phyloP scores from a whole-genome alignment of 2,329 filamentous ascomycete species.

The Exophiala oligosperma region DNA sequence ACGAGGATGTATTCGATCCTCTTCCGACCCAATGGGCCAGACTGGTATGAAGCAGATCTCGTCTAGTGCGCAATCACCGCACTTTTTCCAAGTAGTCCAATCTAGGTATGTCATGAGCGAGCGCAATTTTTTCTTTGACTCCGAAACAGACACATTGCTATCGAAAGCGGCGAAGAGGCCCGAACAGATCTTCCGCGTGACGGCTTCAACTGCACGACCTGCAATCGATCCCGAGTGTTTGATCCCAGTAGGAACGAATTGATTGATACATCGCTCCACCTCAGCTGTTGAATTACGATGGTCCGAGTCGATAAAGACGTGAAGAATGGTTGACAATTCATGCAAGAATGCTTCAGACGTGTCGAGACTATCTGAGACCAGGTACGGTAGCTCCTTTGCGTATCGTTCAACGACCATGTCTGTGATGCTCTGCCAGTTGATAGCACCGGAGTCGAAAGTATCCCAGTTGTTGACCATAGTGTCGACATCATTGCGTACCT shows the following conservation, averaged over 20 bases:
- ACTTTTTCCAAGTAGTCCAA: slow-evolving; percentile 63
- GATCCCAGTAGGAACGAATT: slow-evolving; percentile 35
- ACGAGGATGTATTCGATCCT: slow-evolving; percentile 55
- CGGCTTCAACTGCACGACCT: slow-evolving; percentile 32
- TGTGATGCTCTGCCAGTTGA: slow-evolving; percentile 67
- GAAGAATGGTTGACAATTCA: slow-evolving; percentile 34
- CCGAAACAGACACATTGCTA: slow-evolving; percentile 12
- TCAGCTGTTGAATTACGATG: slow-evolving; percentile 32
- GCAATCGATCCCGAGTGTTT: slow-evolving; percentile 26
- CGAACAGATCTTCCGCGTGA: slow-evolving; percentile 36
- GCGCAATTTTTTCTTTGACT: slow-evolving; percentile 29
- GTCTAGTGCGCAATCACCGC: slow-evolving; percentile 49
- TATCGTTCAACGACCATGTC: slow-evolving; percentile 68
- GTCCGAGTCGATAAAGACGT: slow-evolving; percentile 39
- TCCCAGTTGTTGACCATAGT: slow-evolving; percentile 39
- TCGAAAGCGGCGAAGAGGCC: slow-evolving; percentile 32
- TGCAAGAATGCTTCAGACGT: slow-evolving; percentile 30
- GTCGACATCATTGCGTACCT: slow-evolving; percentile 47
- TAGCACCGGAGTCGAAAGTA: slow-evolving; percentile 14
- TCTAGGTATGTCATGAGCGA: slow-evolving; percentile 52
- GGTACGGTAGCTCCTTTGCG: slow-evolving; percentile 51
- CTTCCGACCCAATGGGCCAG: slow-evolving; percentile 58
- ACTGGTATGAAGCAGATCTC: slow-evolving; percentile 64
- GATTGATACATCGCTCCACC: slow-evolving; percentile 35
- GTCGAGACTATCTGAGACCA: slow-evolving; percentile 32